Base-by-base conservation (phyloP, 2,329 filamentous ascomycete species). In the Cercospora sp. region DNA sequence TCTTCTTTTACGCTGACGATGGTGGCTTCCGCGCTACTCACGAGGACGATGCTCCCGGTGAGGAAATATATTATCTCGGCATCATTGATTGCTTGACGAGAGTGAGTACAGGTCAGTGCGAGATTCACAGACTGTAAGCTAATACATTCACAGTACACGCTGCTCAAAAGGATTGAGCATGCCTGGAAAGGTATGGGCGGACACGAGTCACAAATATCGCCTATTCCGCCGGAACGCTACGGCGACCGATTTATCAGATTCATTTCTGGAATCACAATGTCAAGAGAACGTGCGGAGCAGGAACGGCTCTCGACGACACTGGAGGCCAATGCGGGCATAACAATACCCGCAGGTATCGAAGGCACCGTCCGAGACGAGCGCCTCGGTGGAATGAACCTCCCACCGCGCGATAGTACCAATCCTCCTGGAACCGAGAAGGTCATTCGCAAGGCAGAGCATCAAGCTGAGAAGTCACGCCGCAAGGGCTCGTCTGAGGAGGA, bases 21-120 rank as follows among this genome's bases (percentile, higher is more conserved):
- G 95, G 95, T 60, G 95, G 95, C 3, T 93, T 97, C 80, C 87
- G 90, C 73, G 94, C 95, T 12, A 98, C 95, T 0, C 93, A 97
- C 77, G 93, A 97, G 79, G 89, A 97, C 79, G 91, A 96, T 70
- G 82, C 84, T 16, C 88, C 91, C 1, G 94, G 91, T 1, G 92
- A 97, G 64, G 93, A 97, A 80, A 93, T 99, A 51, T 99, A 99
- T 80, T 99, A 99, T 78, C 87, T 99, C 7, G 96, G 95, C 39
- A 96, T 99, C 75, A 99, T 99, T 79, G 95, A 99, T 81, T 99
- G 95, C 80, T 84, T 99, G 75, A 99, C 95, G 75, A 93, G 97
- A 79, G 93, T 96, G 86, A 88, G 92, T 87, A 63, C n/a, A 3
- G 9, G 28, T 31, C n/a, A 30, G 13, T n/a, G 8, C 2, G 2